Base-by-base conservation (phyloP, 2,329 filamentous ascomycete species). In the Alternaria burnsii region DNA sequence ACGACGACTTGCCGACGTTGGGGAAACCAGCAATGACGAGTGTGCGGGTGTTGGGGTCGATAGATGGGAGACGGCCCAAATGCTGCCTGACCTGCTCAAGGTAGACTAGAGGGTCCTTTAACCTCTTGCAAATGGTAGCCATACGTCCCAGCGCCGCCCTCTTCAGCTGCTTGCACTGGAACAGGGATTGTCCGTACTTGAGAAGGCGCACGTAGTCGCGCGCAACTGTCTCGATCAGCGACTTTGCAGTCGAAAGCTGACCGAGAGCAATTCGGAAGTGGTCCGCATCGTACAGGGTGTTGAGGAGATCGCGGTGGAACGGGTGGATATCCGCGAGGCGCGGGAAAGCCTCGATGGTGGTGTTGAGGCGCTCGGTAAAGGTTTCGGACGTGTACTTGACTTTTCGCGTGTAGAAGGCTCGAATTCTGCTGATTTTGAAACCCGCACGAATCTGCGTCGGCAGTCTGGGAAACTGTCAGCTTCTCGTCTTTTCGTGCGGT, bases 81-180 rank as follows among this genome's bases (percentile, higher is more conserved):
- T 99, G 96, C 84, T 98, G 94, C 70, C 95, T 90, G 67, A 97
- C 93, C 82, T 98, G 94, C 81, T 99, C 95, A 61, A 99, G 88
- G 80, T 98, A 99, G 66, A 96, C 85, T 51, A 99, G 87, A 56
- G 95, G 93, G 72, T 99, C 95, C 82, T 97, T 97, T 65, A 99
- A 84, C 66, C 94, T 89, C 84, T 93, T 95, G 83, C 93, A 93
- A 73, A 99, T 93, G 18, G 95, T 99, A 67, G 94, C 95, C 95
- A 99, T 98, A 77, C 95, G 93, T 85, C 95, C 95, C 54, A 99
- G 88, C 9, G 91, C 96, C 52, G 96, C 95, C 67, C 92, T 88
- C 88, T 99, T 99, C 74, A 99, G 88, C 84, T 98, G 94, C 84
- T 99, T 99, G 87, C 94, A 98, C 84, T 99, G 95, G 85, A 94